Evolutionary conservation across 257 asterid genomes (phyloP).

Genomic region (Henckelia pumila): DNA sequence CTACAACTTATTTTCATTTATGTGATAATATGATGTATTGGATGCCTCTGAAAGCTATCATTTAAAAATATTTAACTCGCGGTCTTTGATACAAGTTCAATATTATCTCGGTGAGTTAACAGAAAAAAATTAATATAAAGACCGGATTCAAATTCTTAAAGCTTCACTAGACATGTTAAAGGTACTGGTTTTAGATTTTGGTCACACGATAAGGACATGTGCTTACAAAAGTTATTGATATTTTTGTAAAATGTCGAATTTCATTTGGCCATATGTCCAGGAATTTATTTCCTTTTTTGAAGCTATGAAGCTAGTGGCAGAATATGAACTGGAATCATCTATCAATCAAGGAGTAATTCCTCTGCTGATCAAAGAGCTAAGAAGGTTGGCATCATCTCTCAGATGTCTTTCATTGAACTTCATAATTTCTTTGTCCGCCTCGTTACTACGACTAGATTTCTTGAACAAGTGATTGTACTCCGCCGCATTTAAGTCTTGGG

Average conservation of each 20-base stretch:
- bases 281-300: slow-evolving; percentile 85
- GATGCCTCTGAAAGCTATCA: no score
- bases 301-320: slow-evolving; percentile 87
- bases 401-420: neutral
- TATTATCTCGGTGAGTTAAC: slow-evolving; percentile 77
- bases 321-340: slow-evolving; percentile 62
- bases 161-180: slow-evolving; percentile 74
- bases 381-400: slow-evolving; percentile 39
- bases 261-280: slow-evolving; percentile 35
- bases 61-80: no score
- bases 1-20: no score
- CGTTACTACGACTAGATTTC: neutral
- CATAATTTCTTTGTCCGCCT: neutral
- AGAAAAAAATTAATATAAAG: slow-evolving; percentile 64
- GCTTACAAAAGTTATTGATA: slow-evolving; percentile 10
- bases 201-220: neutral
- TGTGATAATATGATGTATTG: no score
- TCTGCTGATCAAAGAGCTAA: no score
- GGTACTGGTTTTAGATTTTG: slow-evolving; percentile 39
- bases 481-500: slow-evolving; percentile 16
- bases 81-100: slow-evolving; percentile 54
- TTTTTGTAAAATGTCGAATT: no score
- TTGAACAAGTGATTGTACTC: neutral
- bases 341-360: slow-evolving; percentile 38
- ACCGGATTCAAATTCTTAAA: slow-evolving; percentile 66